Percentiles rank a stretch among this genome's conserved stretches.
phyloP scores from a whole-genome alignment of 73 alveolate species.

The Paramecium pentaurelia region DNA sequence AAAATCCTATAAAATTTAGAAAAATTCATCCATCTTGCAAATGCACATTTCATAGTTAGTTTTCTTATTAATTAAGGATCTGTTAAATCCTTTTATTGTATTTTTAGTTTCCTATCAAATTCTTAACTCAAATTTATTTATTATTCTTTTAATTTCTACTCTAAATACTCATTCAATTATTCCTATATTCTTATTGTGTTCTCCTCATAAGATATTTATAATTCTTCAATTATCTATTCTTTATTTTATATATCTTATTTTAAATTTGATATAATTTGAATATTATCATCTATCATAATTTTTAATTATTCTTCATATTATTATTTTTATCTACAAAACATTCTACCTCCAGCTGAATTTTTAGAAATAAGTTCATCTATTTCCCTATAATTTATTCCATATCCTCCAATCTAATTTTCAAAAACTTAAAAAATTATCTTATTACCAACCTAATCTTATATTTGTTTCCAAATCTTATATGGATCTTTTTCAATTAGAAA shows the following conservation, averaged over 20 bases:
- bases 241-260: neutral
- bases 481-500: neutral
- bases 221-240: neutral
- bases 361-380: conserved; percentile 11
- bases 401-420: neutral
- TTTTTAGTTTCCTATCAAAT: neutral
- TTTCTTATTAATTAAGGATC: neutral
- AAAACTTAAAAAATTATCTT: neutral
- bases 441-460: conserved; percentile 15
- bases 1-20: neutral
- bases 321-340: neutral
- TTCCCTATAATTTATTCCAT: conserved; percentile 42
- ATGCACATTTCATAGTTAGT: neutral
- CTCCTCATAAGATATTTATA: neutral
- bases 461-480: conserved; percentile 10
- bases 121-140: neutral
- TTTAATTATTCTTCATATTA: neutral
- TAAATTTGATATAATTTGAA: neutral
- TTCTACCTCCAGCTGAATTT: neutral
- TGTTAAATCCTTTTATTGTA: neutral
- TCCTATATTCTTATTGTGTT: neutral
- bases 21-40: neutral
- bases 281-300: neutral
- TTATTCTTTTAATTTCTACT: neutral
- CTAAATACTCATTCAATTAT: neutral